A percentile compares a stretch with the other conserved stretches of the same genome.
These are phyloP conservation scores for Fusarium domesticum DNA, from an alignment of 2,329 filamentous ascomycete species.

Conservation along the genomic window DNA sequence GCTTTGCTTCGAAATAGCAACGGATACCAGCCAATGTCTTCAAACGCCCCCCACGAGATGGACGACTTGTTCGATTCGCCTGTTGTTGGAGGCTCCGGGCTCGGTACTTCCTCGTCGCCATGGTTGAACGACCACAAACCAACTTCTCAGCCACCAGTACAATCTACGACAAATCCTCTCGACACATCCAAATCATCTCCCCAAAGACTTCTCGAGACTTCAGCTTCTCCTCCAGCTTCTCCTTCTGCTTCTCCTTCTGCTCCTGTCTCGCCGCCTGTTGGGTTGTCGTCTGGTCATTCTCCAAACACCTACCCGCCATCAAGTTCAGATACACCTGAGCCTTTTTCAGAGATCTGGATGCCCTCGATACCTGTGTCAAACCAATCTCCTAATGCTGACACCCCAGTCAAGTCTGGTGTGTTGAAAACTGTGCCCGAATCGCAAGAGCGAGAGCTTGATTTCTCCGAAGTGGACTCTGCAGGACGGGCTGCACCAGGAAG, in stretches of 20 bases:
- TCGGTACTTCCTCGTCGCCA: slow-evolving; percentile 18
- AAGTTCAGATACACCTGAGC: slow-evolving; percentile 8
- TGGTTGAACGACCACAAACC: neutral
- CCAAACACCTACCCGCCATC: slow-evolving; percentile 7
- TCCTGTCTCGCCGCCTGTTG: neutral
- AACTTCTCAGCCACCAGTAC: neutral
- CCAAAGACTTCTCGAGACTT: slow-evolving; percentile 15
- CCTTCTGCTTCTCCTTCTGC: slow-evolving; percentile 1
- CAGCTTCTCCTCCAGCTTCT: slow-evolving; percentile 1
- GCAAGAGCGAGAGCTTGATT: slow-evolving; percentile 1
- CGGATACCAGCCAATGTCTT: slow-evolving; percentile 23
- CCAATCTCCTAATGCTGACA: slow-evolving; percentile 1
- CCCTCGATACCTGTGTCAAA: slow-evolving; percentile 20
- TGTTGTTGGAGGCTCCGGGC: slow-evolving; percentile 2
- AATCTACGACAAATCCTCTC: slow-evolving; percentile 15
- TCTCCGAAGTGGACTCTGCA: slow-evolving; percentile 3
- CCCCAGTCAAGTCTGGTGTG: neutral
- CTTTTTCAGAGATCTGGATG: slow-evolving; percentile 22
- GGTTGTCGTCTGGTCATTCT: slow-evolving; percentile 3
- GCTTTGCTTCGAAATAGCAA: slow-evolving; percentile 21
- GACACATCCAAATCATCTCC: slow-evolving; percentile 21
- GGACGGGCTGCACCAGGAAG: slow-evolving; percentile 6
- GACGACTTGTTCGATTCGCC: slow-evolving; percentile 11
- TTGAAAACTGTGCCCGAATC: slow-evolving; percentile 7
- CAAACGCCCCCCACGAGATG: slow-evolving; percentile 21